Base-by-base conservation (phyloP, 1,284 basidiomycete genomes). In the Cutaneotrichosporon curvatum region DNA sequence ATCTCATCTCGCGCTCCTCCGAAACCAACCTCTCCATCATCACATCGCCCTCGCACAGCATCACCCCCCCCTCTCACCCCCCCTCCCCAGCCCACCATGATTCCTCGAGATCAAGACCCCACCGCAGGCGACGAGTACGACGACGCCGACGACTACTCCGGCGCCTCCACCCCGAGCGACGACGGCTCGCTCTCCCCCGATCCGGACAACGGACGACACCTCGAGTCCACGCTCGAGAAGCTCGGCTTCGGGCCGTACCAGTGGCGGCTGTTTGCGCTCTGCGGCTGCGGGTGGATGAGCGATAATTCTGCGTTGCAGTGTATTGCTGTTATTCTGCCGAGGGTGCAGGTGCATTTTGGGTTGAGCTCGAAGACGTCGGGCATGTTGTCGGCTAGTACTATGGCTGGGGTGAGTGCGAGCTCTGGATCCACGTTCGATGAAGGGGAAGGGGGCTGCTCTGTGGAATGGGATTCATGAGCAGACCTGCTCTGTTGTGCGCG, bases 341-440 rank as follows among this genome's bases (percentile, higher is more conserved):
- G 92, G 46, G 84, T 97, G 9, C 90, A 95, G 64, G 80, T 82
- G 49, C 87, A 94, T 66, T 95, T 82, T 67, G 73, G 75, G 58
- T 59, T 72, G n/a, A 40, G 57, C 56, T 16, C 58, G 61, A 14
- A 56, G 58, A 11, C 51, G 64, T 28, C 70, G 65, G 21, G 68
- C 61, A 7, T 68, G 56, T 40, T 54, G 16, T 50, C 48, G 9
- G 53, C 53, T 1, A 54, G 53, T 2, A 71, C 66, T 7, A 72
- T 73, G 71, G 63, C 63, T 4, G 68, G 70, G 74, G 85, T 85
- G 65, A 63, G 78, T 70, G 15, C 12, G 25, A 12, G 25, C 25
- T 7, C 8, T 28, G 25, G 12, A 12, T 12, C 12, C 8, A 28
- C 8, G 25, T 28, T n/a, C n/a, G n/a, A n/a, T n/a, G n/a, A n/a